Evolutionary conservation across 345 rosid species (phyloP).

Genomic region (Melaleuca alternifolia): DNA sequence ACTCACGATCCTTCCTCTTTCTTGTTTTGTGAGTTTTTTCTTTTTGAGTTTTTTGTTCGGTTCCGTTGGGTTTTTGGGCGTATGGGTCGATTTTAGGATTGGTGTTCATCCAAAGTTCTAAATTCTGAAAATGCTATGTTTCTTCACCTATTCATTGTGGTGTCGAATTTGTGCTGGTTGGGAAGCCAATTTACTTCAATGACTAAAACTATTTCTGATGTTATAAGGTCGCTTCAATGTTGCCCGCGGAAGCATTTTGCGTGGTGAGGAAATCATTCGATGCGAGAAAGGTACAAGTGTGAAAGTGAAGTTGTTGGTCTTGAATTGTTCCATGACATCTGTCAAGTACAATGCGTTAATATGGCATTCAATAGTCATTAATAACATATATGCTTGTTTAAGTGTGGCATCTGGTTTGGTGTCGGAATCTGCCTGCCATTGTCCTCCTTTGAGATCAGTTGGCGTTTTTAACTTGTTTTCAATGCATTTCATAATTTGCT

Average conservation of each 20-base stretch:
- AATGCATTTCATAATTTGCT: not conserved
- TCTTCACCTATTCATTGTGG: not conserved
- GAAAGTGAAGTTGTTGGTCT: not conserved
- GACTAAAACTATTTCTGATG: not conserved
- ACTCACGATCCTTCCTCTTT: not conserved
- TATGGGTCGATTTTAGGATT: not conserved
- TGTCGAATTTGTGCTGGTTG: not conserved
- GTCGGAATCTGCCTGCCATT: not conserved
- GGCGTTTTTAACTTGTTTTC: not conserved
- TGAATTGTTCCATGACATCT: not conserved
- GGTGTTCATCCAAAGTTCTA: not conserved
- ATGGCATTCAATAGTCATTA: not conserved
- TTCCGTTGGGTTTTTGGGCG: not conserved
- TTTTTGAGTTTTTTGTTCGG: not conserved
- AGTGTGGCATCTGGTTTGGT: not conserved
- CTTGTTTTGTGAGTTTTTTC: not conserved
- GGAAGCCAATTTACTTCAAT: not conserved
- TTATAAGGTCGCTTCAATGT: constrained; percentile 74
- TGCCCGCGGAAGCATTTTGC: constrained; percentile 73
- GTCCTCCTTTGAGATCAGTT: not conserved
- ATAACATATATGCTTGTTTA: not conserved
- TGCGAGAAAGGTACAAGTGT: constrained; percentile 58
- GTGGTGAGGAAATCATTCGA: constrained; percentile 92
- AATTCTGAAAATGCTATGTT: not conserved
- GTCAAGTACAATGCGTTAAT: not conserved